Conservation (phyloP, 2,329 filamentous ascomycete genomes). For the Cladophialophora carrionii region DNA sequence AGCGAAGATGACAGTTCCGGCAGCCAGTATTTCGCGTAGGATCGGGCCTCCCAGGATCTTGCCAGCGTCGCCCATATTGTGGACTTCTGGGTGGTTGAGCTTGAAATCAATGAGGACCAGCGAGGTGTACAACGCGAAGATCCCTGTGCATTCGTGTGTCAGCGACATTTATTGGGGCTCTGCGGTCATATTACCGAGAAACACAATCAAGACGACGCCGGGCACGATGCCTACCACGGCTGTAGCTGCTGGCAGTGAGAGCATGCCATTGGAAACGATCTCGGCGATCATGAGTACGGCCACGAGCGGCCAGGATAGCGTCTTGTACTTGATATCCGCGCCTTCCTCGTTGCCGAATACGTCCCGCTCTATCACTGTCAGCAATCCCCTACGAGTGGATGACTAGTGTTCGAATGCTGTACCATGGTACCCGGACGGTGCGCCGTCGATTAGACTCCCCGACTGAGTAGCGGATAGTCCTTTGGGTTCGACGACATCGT, state of each 20-base stretch:
- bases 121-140: constrained; percentile 57
- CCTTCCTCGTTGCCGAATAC: constrained; percentile 49
- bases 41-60: constrained; percentile 57
- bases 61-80: constrained; percentile 62
- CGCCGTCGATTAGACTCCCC: constrained; percentile 5
- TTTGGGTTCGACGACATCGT: constrained; percentile 18
- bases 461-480: constrained; percentile 15
- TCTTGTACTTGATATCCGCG: constrained; percentile 58
- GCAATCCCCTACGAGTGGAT: not conserved
- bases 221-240: constrained; percentile 59
- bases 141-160: constrained; percentile 19
- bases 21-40: constrained; percentile 56
- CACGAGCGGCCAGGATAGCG: constrained; percentile 57
- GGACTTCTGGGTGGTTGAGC: constrained; percentile 58
- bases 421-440: constrained; percentile 27
- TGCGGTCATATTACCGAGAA: constrained; percentile 46
- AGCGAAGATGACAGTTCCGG: constrained; percentile 57
- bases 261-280: constrained; percentile 60
- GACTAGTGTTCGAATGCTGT: not conserved
- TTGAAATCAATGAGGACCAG: constrained; percentile 59
- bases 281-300: constrained; percentile 61
- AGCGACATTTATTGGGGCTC: not conserved
- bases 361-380: constrained; percentile 40
- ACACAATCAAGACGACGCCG: constrained; percentile 56
- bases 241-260: constrained; percentile 57